Base-by-base conservation (phyloP, 192 early-diverging fungal species). In the Coemansia sp. region DNA sequence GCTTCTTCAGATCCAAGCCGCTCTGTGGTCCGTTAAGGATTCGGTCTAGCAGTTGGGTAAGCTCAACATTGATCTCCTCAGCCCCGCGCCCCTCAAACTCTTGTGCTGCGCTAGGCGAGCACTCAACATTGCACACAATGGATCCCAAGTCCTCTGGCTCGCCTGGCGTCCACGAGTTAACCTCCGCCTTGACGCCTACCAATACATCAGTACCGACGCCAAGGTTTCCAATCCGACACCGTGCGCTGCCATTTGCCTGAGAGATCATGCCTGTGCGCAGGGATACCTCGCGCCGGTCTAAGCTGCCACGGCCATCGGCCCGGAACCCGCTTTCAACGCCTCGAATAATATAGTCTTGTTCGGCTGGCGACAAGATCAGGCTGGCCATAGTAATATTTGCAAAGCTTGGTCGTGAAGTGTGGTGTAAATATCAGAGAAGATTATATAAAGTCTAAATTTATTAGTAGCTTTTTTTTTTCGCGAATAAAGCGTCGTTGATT, bases 131-230 rank as follows among this genome's bases (percentile, higher is more conserved):
- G 84, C 94, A 95, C 12, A 91, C 73, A 29, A 99, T 85, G 3
- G 85, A 69, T 9, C 89, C 89, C 44, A 67, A 62, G 53, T 88
- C 84, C 45, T 77, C 87, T 24, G 84, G 84, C 63, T 88, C 89
- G 45, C 80, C 85, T 8, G 80, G 84, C 9, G 88, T 73, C 55
- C 86, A 80, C 12, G 86, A 79, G 62, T 85, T 87, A 43, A 98
- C 89, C 66, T 96, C 94, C 11, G 93, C 93, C 74, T 98, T 99
- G 67, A 99, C 87, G 16, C 97, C 96, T 24, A 98, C 95, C 10
- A 99, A 84, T 1, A 98, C 89, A 60, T 96, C 93, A 0, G 95
- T 95, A 11, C 93, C 94, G 35, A 88, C 87, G 3, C 88, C 90
- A 43, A 94, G 58, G 55, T 75, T 62, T 0, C 81, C 81, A 8